Evolutionary conservation across 1,139 yeast species (phyloP).

Genomic region (Lodderomyces margitis): DNA sequence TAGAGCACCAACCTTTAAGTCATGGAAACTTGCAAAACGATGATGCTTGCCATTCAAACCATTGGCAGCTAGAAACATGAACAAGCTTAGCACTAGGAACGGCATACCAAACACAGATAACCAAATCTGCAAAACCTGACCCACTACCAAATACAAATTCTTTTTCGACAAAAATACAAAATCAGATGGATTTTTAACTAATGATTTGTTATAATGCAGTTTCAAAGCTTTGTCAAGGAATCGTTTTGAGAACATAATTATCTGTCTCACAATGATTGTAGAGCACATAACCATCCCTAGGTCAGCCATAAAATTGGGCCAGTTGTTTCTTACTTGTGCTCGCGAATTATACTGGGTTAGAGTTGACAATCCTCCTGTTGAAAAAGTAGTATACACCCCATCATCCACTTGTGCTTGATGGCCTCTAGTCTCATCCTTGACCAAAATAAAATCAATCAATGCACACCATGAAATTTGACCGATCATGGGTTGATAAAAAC

Average conservation of each 20-base stretch:
- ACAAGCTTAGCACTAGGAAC: conserved; percentile 42
- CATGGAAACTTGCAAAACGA: conserved; percentile 16
- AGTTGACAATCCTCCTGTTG: conserved; percentile 31
- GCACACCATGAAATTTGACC: conserved; percentile 38
- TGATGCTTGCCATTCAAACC: conserved; percentile 15
- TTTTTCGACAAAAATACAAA: conserved; percentile 18
- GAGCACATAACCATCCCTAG: conserved; percentile 26
- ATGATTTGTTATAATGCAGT: conserved; percentile 8
- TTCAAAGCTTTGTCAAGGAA: conserved; percentile 15
- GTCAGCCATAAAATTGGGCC: conserved; percentile 46
- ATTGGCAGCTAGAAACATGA: conserved; percentile 30
- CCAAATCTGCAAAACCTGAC: conserved; percentile 33
- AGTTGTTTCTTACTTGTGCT: conserved; percentile 25
- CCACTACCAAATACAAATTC: conserved; percentile 28
- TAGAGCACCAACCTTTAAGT: conserved; percentile 25
- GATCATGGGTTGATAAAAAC: conserved; percentile 59
- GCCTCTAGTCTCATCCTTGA: conserved; percentile 7
- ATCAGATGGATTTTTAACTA: conserved; percentile 7
- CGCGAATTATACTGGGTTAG: conserved; percentile 30
- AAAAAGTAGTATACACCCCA: conserved; percentile 35
- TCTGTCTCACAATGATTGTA: conserved; percentile 23
- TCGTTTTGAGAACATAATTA: conserved; percentile 21
- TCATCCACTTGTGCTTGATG: conserved; percentile 16
- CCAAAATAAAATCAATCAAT: conserved; percentile 29
- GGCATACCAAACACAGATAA: conserved; percentile 44